phyloP scores from a whole-genome alignment of 345 rosid genomes.

The Populus nigra region DNA sequence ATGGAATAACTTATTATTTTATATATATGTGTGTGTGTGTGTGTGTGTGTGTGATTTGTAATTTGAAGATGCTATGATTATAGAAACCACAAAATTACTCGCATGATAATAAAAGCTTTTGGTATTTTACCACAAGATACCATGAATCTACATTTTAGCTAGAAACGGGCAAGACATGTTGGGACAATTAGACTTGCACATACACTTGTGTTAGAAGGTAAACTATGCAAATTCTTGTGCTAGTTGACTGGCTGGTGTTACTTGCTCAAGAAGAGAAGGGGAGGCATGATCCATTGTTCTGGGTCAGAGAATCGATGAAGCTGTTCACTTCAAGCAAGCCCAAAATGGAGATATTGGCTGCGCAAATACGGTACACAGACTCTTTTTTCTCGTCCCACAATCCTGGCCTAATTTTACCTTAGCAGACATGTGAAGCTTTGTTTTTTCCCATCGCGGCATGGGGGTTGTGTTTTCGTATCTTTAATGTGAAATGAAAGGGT shows the following conservation, averaged over 20 bases:
- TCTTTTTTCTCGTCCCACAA: background rate
- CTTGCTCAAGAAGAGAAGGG: constrained; percentile 21
- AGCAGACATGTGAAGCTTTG: background rate
- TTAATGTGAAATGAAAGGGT: background rate
- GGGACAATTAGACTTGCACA: too few relatives aligned
- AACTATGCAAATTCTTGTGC: too few relatives aligned
- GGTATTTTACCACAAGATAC: too few relatives aligned
- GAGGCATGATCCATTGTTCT: constrained; percentile 30
- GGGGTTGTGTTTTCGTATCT: background rate
- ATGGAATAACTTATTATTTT: too few relatives aligned
- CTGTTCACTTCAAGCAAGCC: constrained; percentile 23
- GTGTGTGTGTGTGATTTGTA: too few relatives aligned
- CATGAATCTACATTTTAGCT: too few relatives aligned
- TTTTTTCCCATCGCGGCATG: background rate
- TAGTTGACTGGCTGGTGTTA: background rate
- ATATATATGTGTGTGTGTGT: too few relatives aligned
- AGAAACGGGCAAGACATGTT: too few relatives aligned
- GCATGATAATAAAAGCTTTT: too few relatives aligned
- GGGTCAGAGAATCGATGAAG: constrained; percentile 10
- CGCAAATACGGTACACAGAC: background rate
- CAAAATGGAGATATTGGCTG: background rate
- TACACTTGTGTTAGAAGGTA: too few relatives aligned
- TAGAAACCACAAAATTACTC: too few relatives aligned
- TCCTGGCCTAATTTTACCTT: background rate
- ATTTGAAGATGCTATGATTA: too few relatives aligned